Conservation (phyloP, 2,329 filamentous ascomycete genomes). For the Teratosphaeria gauchensis region DNA sequence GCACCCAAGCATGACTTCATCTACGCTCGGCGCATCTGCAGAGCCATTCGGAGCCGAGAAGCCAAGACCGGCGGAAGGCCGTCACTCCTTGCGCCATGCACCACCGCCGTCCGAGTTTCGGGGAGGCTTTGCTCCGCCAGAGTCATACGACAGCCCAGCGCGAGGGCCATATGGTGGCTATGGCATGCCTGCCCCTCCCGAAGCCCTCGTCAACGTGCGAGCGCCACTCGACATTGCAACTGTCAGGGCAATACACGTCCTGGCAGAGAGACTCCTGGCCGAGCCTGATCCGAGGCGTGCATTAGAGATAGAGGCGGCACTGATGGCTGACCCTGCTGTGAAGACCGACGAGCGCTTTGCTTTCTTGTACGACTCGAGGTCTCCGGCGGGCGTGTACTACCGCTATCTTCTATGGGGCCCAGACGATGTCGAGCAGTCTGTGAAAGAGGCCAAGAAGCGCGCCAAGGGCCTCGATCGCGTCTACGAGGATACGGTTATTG, state of each 20-base stretch:
- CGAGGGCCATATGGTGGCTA: slow-evolving; percentile 10
- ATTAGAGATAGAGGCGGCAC: slow-evolving; percentile 77
- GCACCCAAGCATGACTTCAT: slow-evolving; percentile 6
- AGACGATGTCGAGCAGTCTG: background rate
- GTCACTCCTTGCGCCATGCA: slow-evolving; percentile 29
- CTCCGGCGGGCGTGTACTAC: slow-evolving; percentile 76
- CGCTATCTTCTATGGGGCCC: slow-evolving; percentile 74
- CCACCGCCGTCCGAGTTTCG: slow-evolving; percentile 42
- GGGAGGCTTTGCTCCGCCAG: slow-evolving; percentile 64
- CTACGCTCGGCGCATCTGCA: slow-evolving; percentile 3
- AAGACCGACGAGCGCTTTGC: slow-evolving; percentile 84
- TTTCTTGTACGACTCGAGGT: slow-evolving; percentile 84
- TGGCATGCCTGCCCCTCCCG: slow-evolving; percentile 1
- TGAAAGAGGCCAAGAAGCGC: slow-evolving; percentile 29
- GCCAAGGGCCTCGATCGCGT: slow-evolving; percentile 20
- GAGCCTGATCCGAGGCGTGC: slow-evolving; percentile 45
- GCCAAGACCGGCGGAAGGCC: slow-evolving; percentile 14
- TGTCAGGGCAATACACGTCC: slow-evolving; percentile 76
- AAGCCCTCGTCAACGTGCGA: slow-evolving; percentile 40
- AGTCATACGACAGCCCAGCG: slow-evolving; percentile 58
- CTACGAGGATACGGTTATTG: slow-evolving; percentile 65
- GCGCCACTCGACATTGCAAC: slow-evolving; percentile 69
- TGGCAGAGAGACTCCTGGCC: slow-evolving; percentile 67
- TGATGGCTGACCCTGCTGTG: slow-evolving; percentile 79
- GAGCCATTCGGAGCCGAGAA: slow-evolving; percentile 24